Base-by-base conservation (phyloP, 768 basidiomycete genomes). In the Russula sp. region DNA sequence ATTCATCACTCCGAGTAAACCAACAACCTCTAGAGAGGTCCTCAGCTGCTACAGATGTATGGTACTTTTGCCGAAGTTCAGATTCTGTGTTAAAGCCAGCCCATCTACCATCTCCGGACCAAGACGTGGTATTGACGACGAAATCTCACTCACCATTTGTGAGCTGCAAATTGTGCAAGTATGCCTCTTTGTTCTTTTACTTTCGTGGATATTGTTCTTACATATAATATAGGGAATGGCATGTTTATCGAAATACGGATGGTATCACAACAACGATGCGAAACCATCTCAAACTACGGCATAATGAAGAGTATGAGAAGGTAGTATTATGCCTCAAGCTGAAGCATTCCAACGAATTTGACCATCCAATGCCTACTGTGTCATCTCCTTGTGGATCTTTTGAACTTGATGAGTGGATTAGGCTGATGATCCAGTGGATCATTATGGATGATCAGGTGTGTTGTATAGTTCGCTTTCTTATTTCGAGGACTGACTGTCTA, bases 401-500 rank as follows among this genome's bases (percentile, higher is more conserved):
- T 45, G 3, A 45, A 1, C 43, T 45, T 5, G 13, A 45, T 7
- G 13, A 13, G 5, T 45, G 43, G 43, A 13, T 14, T 45, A 5
- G 6, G 6, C 9, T 45, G 2, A 13, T 45, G 7, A 45, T 45
- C 5, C n/a, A 20, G 3, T 45, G 43, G 43, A 45, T 45, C 18
- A 10, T 45, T 10, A 45, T 20, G 2, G 43, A 45, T 45, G 43
- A 45, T 20, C 43, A 45, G 9, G 43, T 45, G 5, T 11, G 10
- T 39, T 11, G 2, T 39, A 7, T 11, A 7, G 38, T 43, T 22
- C 0, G 20, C n/a, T n/a, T n/a, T n/a, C n/a, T n/a, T n/a, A n/a
- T n/a, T n/a, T n/a, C n/a, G n/a, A n/a, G 0, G 4, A 10, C 11
- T 10, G 11, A 10, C 4, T 20, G 7, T 10, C 3, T 0, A 14